Evolutionary conservation across 2,329 filamentous ascomycete species (phyloP), one percentile per base, ranked within the genome.

Genomic region (Aspergillus unguis): DNA sequence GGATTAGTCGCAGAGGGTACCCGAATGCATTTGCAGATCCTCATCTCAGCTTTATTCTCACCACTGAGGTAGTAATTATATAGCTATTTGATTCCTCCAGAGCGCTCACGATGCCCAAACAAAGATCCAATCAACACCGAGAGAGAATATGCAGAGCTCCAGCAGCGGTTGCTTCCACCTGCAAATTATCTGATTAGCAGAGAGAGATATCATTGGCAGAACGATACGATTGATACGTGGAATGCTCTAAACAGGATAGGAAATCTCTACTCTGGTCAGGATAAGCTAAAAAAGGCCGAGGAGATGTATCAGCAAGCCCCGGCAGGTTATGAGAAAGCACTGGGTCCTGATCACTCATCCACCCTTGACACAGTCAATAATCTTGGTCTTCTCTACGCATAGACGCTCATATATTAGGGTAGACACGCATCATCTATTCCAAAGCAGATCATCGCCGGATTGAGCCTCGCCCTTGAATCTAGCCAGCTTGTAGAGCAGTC

Each of bases 121-220:
- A n/a, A n/a, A n/a, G n/a, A n/a, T n/a, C n/a, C n/a, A n/a, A n/a
- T n/a, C n/a, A 1, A 4, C 23, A 42, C 26, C 31, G 40, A 50
- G 0, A 53, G 48, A 31, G 11, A 57, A 28, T 60, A 60, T 54
- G 32, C 40, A 5, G 26, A 27, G 42, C 44, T 62, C 31, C 52
- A 62, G 47, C 55, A 44, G 48, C 51, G 59, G 28, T 52, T 62
- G 27, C 10, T 61, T 42, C 56, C 59, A 44, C 59, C 61, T 44
- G 55, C 57, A 25, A 54, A 53, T 44, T 38, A 53, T 50, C 32
- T 60, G 25, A 25, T 37, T 47, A 36, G 44, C 36, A 11, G 28
- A 28, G 25, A 38, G 41, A 33, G 41, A 17, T 4, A 9, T 23
- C 6, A 33, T 27, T 50, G 29, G 31, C 44, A 41, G 32, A 31